These are phyloP conservation scores for Penicillium argentinense DNA, from an alignment of 495 filamentous ascomycete genomes.

Conservation along the genomic window DNA sequence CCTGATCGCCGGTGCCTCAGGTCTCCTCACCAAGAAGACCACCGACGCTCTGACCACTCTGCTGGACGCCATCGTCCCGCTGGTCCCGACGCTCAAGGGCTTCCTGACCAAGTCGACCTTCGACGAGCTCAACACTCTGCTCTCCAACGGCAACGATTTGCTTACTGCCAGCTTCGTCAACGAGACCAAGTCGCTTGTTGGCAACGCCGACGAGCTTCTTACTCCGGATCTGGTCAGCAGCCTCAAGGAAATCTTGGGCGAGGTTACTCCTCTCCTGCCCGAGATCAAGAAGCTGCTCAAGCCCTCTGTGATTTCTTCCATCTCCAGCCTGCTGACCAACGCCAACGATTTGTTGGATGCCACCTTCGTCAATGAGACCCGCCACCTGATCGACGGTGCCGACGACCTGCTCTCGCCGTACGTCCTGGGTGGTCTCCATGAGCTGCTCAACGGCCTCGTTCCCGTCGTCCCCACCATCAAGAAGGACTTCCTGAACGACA, in stretches of 20 bases:
- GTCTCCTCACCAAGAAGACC: constrained; percentile 29
- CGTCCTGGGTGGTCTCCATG: constrained; percentile 23
- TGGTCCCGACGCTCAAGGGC: constrained; percentile 14
- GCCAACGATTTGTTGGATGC: constrained; percentile 41
- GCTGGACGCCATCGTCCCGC: background rate
- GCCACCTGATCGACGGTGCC: constrained; percentile 37
- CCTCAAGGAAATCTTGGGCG: constrained; percentile 36
- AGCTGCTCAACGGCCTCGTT: constrained; percentile 37
- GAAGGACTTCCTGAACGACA: constrained; percentile 31
- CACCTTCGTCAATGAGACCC: constrained; percentile 40
- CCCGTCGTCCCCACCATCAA: constrained; percentile 24
- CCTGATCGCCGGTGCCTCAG: constrained; percentile 21
- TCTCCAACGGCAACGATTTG: constrained; percentile 38
- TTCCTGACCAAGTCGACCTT: constrained; percentile 35
- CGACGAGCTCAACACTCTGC: constrained; percentile 34
- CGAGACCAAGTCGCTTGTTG: constrained; percentile 35
- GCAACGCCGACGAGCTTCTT: constrained; percentile 36
- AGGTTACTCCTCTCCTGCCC: constrained; percentile 33
- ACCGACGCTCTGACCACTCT: constrained; percentile 37
- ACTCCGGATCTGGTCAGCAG: constrained; percentile 35
- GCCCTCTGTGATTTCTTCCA: constrained; percentile 30
- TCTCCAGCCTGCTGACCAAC: constrained; percentile 26
- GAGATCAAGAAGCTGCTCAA: constrained; percentile 37
- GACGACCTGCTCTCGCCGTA: constrained; percentile 38
- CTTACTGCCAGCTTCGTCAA: constrained; percentile 37